A percentile compares a stretch with the other conserved stretches of the same genome.
Conservation (phyloP, 2,329 filamentous ascomycete genomes). For the Penicillium freii region DNA sequence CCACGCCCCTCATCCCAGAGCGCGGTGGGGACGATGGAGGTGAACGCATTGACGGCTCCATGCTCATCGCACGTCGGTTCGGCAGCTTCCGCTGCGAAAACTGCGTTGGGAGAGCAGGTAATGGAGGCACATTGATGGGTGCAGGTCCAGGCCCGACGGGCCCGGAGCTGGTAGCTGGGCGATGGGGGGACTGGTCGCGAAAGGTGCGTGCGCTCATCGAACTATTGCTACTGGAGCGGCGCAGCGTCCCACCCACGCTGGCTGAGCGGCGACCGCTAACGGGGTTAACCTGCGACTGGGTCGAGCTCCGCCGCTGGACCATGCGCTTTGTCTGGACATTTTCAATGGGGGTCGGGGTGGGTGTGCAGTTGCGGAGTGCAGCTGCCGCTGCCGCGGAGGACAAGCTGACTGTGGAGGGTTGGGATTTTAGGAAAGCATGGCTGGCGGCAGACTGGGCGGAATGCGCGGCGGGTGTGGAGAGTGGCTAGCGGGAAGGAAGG, state of each 20-base stretch:
- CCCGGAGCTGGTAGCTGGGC: conserved; percentile 45
- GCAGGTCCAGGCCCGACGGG: conserved; percentile 42
- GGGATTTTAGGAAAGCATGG: conserved; percentile 72
- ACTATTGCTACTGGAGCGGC: conserved; percentile 66
- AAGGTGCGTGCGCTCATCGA: conserved; percentile 92
- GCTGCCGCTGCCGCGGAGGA: conserved; percentile 85
- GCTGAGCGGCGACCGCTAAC: conserved; percentile 42
- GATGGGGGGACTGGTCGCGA: conserved; percentile 66
- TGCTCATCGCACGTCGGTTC: conserved; percentile 49
- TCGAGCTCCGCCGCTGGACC: conserved; percentile 67
- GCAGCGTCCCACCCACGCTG: conserved; percentile 48
- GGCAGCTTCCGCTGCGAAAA: conserved; percentile 33
- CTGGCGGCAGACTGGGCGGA: conserved; percentile 77
- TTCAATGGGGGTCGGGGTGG: conserved; percentile 74
- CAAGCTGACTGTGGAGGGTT: conserved; percentile 63
- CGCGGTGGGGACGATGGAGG: conserved; percentile 44
- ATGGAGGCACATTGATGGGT: conserved; percentile 60
- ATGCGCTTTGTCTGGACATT: conserved; percentile 87
- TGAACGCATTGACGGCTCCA: conserved; percentile 51
- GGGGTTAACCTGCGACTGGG: conserved; percentile 63
- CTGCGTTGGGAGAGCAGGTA: conserved; percentile 68
- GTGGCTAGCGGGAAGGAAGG: conserved; percentile 50
- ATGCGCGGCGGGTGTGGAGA: conserved; percentile 64
- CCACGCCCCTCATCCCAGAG: conserved; percentile 39
- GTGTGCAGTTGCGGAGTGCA: conserved; percentile 74